Evolutionary conservation across 2,329 filamentous ascomycete species (phyloP), one percentile per base, ranked within the genome.

Genomic region (Aspergillus calidoustus): DNA sequence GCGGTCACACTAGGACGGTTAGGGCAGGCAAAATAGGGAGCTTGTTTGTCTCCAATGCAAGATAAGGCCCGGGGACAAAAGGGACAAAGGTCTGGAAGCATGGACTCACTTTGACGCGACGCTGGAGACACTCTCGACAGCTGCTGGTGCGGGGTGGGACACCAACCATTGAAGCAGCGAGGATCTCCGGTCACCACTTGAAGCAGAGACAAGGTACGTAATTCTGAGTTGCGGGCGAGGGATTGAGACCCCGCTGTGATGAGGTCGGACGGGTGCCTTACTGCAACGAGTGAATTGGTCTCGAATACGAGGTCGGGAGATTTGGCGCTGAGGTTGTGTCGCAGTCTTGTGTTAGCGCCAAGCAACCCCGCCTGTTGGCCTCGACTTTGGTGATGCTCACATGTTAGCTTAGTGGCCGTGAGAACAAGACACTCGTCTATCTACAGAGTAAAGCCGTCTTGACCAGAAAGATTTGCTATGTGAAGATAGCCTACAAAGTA

Each of bases 121-220:
- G 68, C 51, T 66, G 55, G 17, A 70, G 48, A 62, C 68, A 70
- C 11, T 66, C 61, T 30, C 59, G 60, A 50, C 68, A 70, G 60
- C 68, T 68, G n/a, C 38, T 65, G 50, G 62, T 69, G 34, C 62
- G 67, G 47, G 66, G 19, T 19, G 19, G 68, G 15, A 69, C 66
- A 30, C 63, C 66, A 49, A 69, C 66, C 67, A 70, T 66, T 25
- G 17, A 22, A 28, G 43, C 43, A 7, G 17, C 43, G n/a, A 46
- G 17, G n/a, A 19, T 9, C 25, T 28, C 25, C n/a, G 22, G 43
- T 46, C 43, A 46, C 34, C 34, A 41, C 34, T 15, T 41, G 34
- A 41, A 41, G 34, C 34, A 41, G 34, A 41, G 4, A 4, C 15
- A 13, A 15, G 34, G 34, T 49, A 23, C 23, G 47, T 23, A 49